phyloP scores from a whole-genome alignment of 2,329 filamentous ascomycete species.

The Seiridium cupressi region DNA sequence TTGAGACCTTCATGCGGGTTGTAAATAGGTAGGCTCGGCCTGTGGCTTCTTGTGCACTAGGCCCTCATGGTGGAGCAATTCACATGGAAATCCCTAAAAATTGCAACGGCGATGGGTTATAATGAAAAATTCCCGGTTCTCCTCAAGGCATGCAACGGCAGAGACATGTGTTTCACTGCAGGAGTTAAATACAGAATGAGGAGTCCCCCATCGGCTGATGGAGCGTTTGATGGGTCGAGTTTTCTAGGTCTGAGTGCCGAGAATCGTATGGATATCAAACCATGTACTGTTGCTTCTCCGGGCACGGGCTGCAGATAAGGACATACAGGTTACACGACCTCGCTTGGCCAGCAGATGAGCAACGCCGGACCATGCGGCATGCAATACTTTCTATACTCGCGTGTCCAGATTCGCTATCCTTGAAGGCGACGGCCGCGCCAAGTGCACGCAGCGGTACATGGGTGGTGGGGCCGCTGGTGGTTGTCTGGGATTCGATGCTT shows the following conservation, averaged over 20 bases:
- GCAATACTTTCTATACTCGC: not conserved
- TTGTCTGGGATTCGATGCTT: not conserved
- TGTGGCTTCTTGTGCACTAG: too few relatives aligned
- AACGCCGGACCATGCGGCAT: not conserved
- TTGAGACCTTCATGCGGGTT: too few relatives aligned
- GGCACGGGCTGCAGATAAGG: not conserved
- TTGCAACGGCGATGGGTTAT: not conserved
- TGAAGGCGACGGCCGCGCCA: not conserved
- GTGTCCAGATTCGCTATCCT: not conserved
- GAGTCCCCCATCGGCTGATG: not conserved
- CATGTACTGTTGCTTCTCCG: not conserved
- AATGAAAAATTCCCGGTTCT: not conserved
- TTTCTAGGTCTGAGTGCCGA: not conserved
- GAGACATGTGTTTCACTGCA: not conserved
- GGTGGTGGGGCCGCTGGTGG: not conserved
- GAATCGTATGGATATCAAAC: slow-evolving; percentile 3
- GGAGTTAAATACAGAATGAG: not conserved
- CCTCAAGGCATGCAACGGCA: not conserved
- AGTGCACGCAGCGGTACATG: not conserved
- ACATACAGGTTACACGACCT: not conserved
- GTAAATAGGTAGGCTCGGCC: too few relatives aligned
- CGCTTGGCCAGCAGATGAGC: not conserved
- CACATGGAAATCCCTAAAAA: not conserved
- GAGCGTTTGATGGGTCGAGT: not conserved
- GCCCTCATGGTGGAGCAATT: not conserved